A percentile compares a stretch with the other conserved stretches of the same genome.
Conservation (phyloP, 2,329 filamentous ascomycete genomes). For the Hyphodiscus sp. region DNA sequence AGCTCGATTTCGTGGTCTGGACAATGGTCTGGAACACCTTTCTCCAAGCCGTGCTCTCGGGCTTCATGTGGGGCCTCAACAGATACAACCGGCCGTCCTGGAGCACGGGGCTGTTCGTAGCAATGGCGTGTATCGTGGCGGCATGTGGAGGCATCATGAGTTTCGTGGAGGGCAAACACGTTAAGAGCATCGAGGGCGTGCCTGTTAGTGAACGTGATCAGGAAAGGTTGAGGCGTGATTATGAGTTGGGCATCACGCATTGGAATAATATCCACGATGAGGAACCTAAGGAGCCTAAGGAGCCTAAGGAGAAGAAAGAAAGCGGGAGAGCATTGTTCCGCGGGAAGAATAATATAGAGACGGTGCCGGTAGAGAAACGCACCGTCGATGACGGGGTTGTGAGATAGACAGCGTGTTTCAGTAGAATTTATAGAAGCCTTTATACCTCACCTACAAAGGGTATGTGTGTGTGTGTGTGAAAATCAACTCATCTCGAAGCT, state of each 20-base stretch:
- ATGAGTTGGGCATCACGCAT: slow-evolving; percentile 49
- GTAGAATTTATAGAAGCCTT: no score
- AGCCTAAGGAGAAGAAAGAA: slow-evolving; percentile 27
- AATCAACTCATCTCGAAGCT: no score
- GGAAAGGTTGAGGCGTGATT: slow-evolving; percentile 44
- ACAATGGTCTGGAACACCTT: slow-evolving; percentile 74
- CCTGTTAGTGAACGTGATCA: slow-evolving; percentile 51
- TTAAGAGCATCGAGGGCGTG: slow-evolving; percentile 68
- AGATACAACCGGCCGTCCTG: slow-evolving; percentile 68
- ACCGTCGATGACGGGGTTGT: neutral
- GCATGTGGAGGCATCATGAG: slow-evolving; percentile 63
- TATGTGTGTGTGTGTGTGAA: no score
- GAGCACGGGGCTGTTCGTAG: slow-evolving; percentile 75
- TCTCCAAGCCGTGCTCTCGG: slow-evolving; percentile 65
- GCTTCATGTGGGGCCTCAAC: slow-evolving; percentile 79
- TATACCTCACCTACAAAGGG: no score
- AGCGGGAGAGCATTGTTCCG: neutral
- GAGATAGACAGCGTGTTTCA: neutral
- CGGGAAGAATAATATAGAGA: neutral
- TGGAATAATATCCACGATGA: slow-evolving; percentile 51
- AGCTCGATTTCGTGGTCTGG: slow-evolving; percentile 74
- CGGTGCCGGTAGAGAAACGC: neutral
- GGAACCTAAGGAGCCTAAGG: slow-evolving; percentile 42
- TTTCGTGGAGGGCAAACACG: slow-evolving; percentile 63
- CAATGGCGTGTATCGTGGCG: slow-evolving; percentile 63